Evolutionary conservation across 2,329 filamentous ascomycete species (phyloP).

Genomic region (Aspergillus eucalypticola): DNA sequence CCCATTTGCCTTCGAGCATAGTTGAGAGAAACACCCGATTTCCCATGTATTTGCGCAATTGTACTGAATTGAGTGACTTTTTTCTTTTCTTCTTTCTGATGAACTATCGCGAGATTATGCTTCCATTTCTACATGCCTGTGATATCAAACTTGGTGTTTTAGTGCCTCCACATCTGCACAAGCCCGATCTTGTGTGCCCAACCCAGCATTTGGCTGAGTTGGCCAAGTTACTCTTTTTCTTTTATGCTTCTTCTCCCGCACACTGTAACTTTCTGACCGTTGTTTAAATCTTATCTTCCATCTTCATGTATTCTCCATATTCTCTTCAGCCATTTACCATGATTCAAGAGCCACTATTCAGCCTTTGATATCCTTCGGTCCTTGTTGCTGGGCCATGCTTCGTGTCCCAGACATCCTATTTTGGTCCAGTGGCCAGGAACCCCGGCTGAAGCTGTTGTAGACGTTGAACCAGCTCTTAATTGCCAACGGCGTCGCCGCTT

Average conservation of each 20-base stretch:
- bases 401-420: not conserved
- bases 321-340: not conserved
- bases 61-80: not conserved
- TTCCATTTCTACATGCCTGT: not conserved
- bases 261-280: not conserved
- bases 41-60: not conserved
- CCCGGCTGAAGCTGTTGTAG: not conserved
- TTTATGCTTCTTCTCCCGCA: not conserved
- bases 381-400: not conserved
- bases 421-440: not conserved
- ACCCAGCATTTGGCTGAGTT: not conserved
- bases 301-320: conserved; percentile 1
- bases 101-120: not conserved
- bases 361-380: not conserved
- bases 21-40: conserved; percentile 12
- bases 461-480: not conserved
- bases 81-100: not conserved
- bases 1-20: conserved; percentile 6
- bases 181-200: not conserved
- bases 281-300: conserved; percentile 8
- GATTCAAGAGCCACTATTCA: not conserved
- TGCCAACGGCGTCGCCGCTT: not conserved
- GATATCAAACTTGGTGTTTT: not conserved
- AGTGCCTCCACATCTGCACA: not conserved
- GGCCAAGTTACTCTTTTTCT: not conserved